These are phyloP conservation scores for Coemansia sp. DNA, from an alignment of 192 early-diverging fungal species.

Conservation along the genomic window DNA sequence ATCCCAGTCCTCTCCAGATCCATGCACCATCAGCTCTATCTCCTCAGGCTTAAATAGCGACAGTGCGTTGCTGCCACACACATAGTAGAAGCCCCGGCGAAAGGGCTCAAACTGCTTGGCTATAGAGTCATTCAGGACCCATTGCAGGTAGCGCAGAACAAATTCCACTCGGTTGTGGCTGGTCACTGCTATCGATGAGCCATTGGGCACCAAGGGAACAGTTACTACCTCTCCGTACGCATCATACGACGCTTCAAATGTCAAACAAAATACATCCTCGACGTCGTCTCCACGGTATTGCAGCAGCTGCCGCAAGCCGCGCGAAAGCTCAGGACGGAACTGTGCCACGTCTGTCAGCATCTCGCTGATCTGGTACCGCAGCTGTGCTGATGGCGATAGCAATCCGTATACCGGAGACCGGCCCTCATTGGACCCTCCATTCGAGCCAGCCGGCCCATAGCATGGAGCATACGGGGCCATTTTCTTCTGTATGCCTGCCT, in stretches of 20 bases:
- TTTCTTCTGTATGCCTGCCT: slow-evolving; percentile 1
- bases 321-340: slow-evolving; percentile 71
- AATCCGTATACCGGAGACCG: slow-evolving; percentile 36
- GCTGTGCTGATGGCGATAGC: slow-evolving; percentile 38
- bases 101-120: slow-evolving; percentile 79
- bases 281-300: slow-evolving; percentile 78
- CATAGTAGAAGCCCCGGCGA: slow-evolving; percentile 79
- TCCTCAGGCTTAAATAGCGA: slow-evolving; percentile 89
- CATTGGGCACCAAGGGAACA: slow-evolving; percentile 65
- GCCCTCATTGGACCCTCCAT: slow-evolving; percentile 10
- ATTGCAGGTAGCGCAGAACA: slow-evolving; percentile 80
- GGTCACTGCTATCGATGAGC: slow-evolving; percentile 62
- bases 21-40: slow-evolving; percentile 85
- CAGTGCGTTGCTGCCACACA: slow-evolving; percentile 83
- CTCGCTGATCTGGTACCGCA: slow-evolving; percentile 57
- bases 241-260: slow-evolving; percentile 72
- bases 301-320: slow-evolving; percentile 82
- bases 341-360: slow-evolving; percentile 74
- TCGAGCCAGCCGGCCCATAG: slow-evolving; percentile 9
- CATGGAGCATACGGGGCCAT: slow-evolving; percentile 8
- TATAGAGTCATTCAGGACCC: slow-evolving; percentile 73
- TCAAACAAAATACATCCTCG: slow-evolving; percentile 77
- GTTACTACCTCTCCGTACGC: slow-evolving; percentile 64
- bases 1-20: slow-evolving; percentile 62
- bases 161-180: slow-evolving; percentile 70